Evolutionary conservation across 2,329 filamentous ascomycete genomes (phyloP).

Genomic region (Fonsecaea monophora): DNA sequence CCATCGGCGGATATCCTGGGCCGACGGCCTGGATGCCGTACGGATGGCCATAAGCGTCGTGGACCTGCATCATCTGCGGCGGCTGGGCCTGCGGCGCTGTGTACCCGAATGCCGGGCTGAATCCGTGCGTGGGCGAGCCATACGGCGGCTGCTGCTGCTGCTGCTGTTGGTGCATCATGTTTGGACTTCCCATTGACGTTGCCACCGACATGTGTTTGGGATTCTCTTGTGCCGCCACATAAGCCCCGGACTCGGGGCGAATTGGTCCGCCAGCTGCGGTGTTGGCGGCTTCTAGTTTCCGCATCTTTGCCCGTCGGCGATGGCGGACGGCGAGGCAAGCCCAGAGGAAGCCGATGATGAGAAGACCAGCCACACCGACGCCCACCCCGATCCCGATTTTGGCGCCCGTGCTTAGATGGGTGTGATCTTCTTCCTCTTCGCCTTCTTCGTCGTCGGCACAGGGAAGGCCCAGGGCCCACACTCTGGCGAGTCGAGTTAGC

Average conservation of each 20-base stretch:
- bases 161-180: constrained; percentile 9
- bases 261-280: constrained; percentile 21
- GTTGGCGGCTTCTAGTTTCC: constrained; percentile 19
- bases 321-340: constrained; percentile 24
- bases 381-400: constrained; percentile 46
- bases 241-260: constrained; percentile 13
- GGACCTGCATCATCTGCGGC: constrained; percentile 3
- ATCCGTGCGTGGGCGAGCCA: constrained; percentile 10
- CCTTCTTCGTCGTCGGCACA: constrained; percentile 22
- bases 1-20: constrained; percentile 9
- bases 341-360: constrained; percentile 25
- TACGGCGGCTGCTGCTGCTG: constrained; percentile 13
- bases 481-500: constrained; percentile 16
- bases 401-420: constrained; percentile 40
- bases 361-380: constrained; percentile 49
- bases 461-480: constrained; percentile 34
- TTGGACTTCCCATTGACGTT: constrained; percentile 24
- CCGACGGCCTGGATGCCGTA: constrained; percentile 7
- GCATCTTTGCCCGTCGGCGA: constrained; percentile 24
- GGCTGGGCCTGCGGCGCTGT: constrained; percentile 3
- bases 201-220: constrained; percentile 26
- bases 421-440: constrained; percentile 11
- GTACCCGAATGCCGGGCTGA: constrained; percentile 18
- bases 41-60: constrained; percentile 3
- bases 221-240: constrained; percentile 7